Evolutionary conservation across 225 moss, liverwort and hornwort genomes (phyloP), one percentile per base, ranked within the genome.

Genomic region (Straminergon stramineum): DNA sequence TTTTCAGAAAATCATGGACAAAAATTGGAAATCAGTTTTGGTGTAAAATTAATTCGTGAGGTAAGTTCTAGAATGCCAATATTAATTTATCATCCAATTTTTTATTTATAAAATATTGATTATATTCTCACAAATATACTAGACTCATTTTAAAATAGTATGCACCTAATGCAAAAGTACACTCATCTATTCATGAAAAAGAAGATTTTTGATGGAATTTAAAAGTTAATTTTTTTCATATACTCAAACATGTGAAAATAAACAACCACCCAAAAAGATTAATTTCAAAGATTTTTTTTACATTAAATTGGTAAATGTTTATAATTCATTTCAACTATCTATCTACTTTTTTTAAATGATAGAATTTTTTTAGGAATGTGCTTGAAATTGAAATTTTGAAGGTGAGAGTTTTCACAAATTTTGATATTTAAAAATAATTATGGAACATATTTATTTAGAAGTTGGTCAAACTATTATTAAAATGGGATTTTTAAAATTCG

Each of bases 91-190:
- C 24, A 15, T 41, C 9, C 41, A n/a, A n/a, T n/a, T n/a, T n/a
- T n/a, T n/a, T n/a, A 26, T 8, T 26, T 16, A 43, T 43, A 2
- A 71, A 71, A 71, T 71, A 5, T 1, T 26, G 8, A 26, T 26
- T 41, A 5, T 17, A 74, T 28, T 16, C 17, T 74, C 10, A 45
- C 17, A 28, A 73, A 27, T 23, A 26, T 3, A 74, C 28, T 28
- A 15, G 16, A 28, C 45, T 45, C 17, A 28, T 28, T 74, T 22
- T 28, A 1, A 27, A 28, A 27, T 1, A 43, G 5, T 17, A 43
- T 4, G 0, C 5, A 1, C 41, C 2, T 1, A 0, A 2, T 45
- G 2, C 28, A 17, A 43, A 43, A 27, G 9, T 73, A 9, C 17
- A 73, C 73, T 10, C 9, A 5, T 28, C 28, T 27, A 9, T 73